Evolutionary conservation across 139 green algal species (phyloP).

Genomic region (Haematococcus lacustris): DNA sequence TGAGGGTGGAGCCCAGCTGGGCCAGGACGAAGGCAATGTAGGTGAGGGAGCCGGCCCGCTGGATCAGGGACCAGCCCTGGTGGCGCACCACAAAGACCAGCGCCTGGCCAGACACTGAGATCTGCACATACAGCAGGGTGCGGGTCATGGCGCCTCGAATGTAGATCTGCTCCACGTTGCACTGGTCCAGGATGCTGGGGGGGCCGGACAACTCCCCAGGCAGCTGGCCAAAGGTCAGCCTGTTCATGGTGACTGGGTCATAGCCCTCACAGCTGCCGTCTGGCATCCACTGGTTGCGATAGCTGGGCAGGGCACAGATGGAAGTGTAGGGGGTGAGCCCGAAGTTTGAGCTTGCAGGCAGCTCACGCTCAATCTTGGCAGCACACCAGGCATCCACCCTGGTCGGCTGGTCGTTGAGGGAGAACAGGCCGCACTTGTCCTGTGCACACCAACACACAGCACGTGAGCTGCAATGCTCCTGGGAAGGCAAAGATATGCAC

Average conservation of each 20-base stretch:
- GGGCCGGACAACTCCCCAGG: too few relatives aligned
- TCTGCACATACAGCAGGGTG: conserved; percentile 56
- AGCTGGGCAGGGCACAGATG: too few relatives aligned
- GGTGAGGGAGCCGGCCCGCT: conserved; percentile 47
- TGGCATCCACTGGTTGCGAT: too few relatives aligned
- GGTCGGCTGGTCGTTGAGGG: conserved; percentile 36
- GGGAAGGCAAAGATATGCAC: too few relatives aligned
- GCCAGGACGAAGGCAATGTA: conserved; percentile 72
- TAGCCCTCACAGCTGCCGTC: too few relatives aligned
- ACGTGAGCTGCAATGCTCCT: too few relatives aligned
- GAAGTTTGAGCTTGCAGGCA: background rate
- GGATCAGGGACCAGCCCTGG: conserved; percentile 42
- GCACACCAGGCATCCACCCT: conserved; percentile 36
- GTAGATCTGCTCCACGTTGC: conserved; percentile 64
- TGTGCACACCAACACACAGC: too few relatives aligned
- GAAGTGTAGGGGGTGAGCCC: too few relatives aligned
- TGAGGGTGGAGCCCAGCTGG: conserved; percentile 53
- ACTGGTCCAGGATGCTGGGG: conserved; percentile 52
- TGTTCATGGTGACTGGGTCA: too few relatives aligned
- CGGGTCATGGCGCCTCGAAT: conserved; percentile 65
- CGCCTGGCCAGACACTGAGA: conserved; percentile 66
- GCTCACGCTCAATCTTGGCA: background rate
- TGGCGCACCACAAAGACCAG: conserved; percentile 77
- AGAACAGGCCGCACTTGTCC: conserved; percentile 41
- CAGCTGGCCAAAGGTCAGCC: too few relatives aligned